Evolutionary conservation across 164 flowering plant genomes (phyloP).

Genomic region (Annona squamosa): DNA sequence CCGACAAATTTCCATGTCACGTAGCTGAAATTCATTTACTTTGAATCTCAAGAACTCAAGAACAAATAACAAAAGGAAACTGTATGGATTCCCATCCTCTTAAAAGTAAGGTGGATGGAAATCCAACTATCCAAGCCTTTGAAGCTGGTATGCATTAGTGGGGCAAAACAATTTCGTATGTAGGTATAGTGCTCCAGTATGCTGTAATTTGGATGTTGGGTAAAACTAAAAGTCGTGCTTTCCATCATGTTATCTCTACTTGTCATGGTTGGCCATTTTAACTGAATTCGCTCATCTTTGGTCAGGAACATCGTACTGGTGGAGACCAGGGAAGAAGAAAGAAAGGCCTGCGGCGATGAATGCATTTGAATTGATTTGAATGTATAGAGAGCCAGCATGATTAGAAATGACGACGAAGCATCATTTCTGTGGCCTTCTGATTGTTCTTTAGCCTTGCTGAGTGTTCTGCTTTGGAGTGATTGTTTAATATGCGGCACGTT

Average conservation of each 20-base stretch:
- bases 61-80: constrained; percentile 33
- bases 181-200: background rate
- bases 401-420: no score
- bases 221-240: no score
- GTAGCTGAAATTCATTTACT: background rate
- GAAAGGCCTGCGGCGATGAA: constrained; percentile 83
- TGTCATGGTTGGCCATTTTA: no score
- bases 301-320: constrained; percentile 77
- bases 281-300: constrained; percentile 1
- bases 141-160: no score
- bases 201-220: background rate
- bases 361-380: constrained; percentile 91
- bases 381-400: constrained; percentile 61
- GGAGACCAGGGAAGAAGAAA: constrained; percentile 63
- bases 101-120: background rate
- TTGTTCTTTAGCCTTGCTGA: no score
- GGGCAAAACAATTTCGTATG: no score
- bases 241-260: no score
- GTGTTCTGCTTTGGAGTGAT: no score
- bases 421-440: no score
- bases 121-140: background rate
- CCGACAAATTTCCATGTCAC: background rate
- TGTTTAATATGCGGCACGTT: no score
- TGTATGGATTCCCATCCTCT: background rate
- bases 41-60: constrained; percentile 53